A percentile compares a stretch with the other conserved stretches of the same genome.
Conservation (phyloP, 805 yeast genomes). For the Scheffersomyces spartinae region DNA sequence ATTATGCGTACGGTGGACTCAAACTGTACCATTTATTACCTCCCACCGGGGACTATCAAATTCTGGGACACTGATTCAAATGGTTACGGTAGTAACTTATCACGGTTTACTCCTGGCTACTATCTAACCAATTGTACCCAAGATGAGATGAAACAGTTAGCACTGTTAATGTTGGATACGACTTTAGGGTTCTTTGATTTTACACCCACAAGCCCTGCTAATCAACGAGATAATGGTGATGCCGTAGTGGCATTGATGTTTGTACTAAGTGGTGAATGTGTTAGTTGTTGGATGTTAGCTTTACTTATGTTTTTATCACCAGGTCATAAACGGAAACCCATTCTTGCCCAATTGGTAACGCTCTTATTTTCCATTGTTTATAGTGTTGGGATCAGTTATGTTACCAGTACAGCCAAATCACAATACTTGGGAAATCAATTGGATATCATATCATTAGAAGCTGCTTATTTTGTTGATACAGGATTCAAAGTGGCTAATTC, state of each 20-base stretch:
- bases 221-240: conserved; percentile 25
- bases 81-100: too few relatives aligned
- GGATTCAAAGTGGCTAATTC: conserved; percentile 12
- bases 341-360: conserved; percentile 25
- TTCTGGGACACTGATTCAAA: too few relatives aligned
- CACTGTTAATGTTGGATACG: too few relatives aligned
- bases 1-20: too few relatives aligned
- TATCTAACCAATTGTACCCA: too few relatives aligned
- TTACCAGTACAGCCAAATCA: conserved; percentile 15
- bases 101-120: too few relatives aligned
- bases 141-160: too few relatives aligned
- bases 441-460: conserved; percentile 17
- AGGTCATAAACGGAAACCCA: conserved; percentile 29
- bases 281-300: conserved; percentile 30
- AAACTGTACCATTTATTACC: too few relatives aligned
- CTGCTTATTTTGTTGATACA: conserved; percentile 11
- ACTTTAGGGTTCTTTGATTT: too few relatives aligned
- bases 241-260: conserved; percentile 28
- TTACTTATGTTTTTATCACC: conserved; percentile 25
- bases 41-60: too few relatives aligned
- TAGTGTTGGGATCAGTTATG: conserved; percentile 16
- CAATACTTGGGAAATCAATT: conserved; percentile 24
- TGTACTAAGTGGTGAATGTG: conserved; percentile 27
- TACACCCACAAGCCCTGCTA: too few relatives aligned
- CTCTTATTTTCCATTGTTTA: conserved; percentile 21